These are phyloP conservation scores for Fusarium sp. DNA, from an alignment of 2,329 filamentous ascomycete genomes.

Conservation along the genomic window DNA sequence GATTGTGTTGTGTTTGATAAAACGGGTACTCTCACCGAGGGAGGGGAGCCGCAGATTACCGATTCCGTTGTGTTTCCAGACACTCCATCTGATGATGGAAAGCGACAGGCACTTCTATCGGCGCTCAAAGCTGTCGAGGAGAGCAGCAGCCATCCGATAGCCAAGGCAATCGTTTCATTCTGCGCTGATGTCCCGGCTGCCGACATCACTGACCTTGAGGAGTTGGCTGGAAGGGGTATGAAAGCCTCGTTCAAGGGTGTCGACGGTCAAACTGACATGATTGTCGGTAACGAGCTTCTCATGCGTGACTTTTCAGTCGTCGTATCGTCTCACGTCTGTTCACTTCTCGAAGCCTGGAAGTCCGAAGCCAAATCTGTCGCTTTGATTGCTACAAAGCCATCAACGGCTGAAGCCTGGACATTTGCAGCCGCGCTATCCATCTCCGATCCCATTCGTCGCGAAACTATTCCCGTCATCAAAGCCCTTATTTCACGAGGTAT, in stretches of 20 bases:
- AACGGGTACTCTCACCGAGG: constrained; percentile 82
- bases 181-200: constrained; percentile 58
- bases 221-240: constrained; percentile 78
- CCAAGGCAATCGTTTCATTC: constrained; percentile 74
- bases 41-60: constrained; percentile 77
- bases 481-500: constrained; percentile 73
- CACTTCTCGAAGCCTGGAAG: constrained; percentile 67
- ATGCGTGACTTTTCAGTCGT: constrained; percentile 63
- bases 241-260: constrained; percentile 58
- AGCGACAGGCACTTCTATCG: constrained; percentile 56
- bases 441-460: constrained; percentile 82
- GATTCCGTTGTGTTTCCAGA: constrained; percentile 59
- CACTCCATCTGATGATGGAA: constrained; percentile 32
- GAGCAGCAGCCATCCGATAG: constrained; percentile 79
- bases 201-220: constrained; percentile 63
- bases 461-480: constrained; percentile 72
- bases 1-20: constrained; percentile 89
- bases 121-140: constrained; percentile 72
- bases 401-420: constrained; percentile 51
- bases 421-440: constrained; percentile 78
- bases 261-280: constrained; percentile 54
- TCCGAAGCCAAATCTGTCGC: constrained; percentile 71
- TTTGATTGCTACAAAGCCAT: constrained; percentile 61
- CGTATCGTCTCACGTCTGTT: constrained; percentile 51
- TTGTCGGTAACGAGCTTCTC: constrained; percentile 80